A percentile compares a stretch with the other conserved stretches of the same genome.
phyloP scores from a whole-genome alignment of 2,329 filamentous ascomycete genomes.

The Alternaria sp. region DNA sequence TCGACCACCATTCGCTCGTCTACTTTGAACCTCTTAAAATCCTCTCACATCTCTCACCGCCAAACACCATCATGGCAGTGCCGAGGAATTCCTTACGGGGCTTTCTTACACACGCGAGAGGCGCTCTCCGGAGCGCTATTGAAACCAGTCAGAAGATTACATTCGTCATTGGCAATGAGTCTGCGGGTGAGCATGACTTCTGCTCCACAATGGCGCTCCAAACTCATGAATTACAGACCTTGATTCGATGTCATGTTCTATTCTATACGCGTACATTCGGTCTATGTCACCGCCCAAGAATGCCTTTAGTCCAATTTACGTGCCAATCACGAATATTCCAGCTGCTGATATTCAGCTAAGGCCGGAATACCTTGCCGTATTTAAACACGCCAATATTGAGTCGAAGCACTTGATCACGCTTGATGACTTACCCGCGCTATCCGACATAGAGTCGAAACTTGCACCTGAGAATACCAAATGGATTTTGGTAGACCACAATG shows the following conservation, averaged over 20 bases:
- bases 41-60: constrained; percentile 21
- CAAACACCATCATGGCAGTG: constrained; percentile 47
- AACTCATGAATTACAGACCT: constrained; percentile 66
- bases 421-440: constrained; percentile 64
- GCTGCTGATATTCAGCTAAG: constrained; percentile 74
- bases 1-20: constrained; percentile 5
- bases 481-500: constrained; percentile 84
- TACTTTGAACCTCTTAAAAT: constrained; percentile 8
- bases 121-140: constrained; percentile 52
- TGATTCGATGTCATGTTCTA: constrained; percentile 78
- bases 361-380: constrained; percentile 74
- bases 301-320: constrained; percentile 64
- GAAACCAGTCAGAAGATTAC: constrained; percentile 54
- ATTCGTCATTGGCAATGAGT: constrained; percentile 64
- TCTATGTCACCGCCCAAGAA: constrained; percentile 63
- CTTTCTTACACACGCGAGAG: constrained; percentile 58
- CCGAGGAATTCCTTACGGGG: constrained; percentile 57
- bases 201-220: constrained; percentile 4
- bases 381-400: constrained; percentile 67
- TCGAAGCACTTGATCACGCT: constrained; percentile 72
- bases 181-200: constrained; percentile 51
- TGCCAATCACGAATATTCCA: constrained; percentile 77
- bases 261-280: constrained; percentile 78
- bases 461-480: constrained; percentile 68
- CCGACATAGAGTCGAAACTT: constrained; percentile 59